phyloP scores from a whole-genome alignment of 2,329 filamentous ascomycete genomes.

The Xylariaceae sp. region DNA sequence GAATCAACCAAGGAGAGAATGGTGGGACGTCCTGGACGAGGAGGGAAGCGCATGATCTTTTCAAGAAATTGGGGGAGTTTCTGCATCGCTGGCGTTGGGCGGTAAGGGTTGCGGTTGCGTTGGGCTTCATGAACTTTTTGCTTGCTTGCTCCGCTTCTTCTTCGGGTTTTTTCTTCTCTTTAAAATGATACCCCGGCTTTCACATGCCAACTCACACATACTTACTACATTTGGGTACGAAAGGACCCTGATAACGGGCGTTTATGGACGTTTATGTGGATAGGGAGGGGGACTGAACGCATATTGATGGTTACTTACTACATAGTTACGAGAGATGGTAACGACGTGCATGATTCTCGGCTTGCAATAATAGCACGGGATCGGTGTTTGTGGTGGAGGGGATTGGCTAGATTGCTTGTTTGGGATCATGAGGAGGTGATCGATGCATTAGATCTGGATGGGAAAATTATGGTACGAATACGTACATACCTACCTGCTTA shows the following conservation, averaged over 20 bases:
- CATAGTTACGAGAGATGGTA: background rate
- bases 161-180: background rate
- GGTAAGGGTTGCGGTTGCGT: background rate
- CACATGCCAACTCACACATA: background rate
- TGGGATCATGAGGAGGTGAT: no score
- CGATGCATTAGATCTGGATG: no score
- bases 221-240: background rate
- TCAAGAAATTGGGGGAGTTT: background rate
- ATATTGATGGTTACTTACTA: background rate
- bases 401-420: no score
- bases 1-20: conserved; percentile 28
- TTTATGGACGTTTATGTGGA: background rate
- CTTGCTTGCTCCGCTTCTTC: background rate
- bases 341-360: background rate
- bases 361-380: background rate
- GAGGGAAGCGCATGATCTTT: background rate
- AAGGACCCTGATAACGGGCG: background rate
- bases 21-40: conserved; percentile 37
- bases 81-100: background rate
- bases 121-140: background rate
- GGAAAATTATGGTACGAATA: no score
- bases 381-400: no score
- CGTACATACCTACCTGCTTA: no score
- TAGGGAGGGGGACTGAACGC: background rate
- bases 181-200: background rate